These are phyloP conservation scores for Diaporthe capsici DNA, from an alignment of 2,329 filamentous ascomycete species.

Conservation along the genomic window DNA sequence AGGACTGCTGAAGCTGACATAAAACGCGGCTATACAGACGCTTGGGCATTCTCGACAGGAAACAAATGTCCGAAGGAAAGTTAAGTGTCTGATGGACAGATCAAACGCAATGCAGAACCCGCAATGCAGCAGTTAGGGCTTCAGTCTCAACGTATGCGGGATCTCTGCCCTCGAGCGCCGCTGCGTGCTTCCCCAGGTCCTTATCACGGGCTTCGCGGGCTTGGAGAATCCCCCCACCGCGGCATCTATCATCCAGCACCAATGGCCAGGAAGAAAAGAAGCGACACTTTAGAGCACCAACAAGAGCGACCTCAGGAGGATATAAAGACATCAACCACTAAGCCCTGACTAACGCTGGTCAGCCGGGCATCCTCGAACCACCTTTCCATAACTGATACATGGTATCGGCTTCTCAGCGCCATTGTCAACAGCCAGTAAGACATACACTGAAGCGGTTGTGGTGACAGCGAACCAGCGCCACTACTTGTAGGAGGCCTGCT, in stretches of 20 bases:
- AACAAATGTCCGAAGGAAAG: background rate
- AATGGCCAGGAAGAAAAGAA: background rate
- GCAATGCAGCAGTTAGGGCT: too few relatives aligned
- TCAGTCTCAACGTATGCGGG: too few relatives aligned
- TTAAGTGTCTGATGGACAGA: background rate
- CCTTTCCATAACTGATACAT: background rate
- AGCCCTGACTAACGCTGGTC: background rate
- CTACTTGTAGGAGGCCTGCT: too few relatives aligned
- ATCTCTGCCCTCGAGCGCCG: too few relatives aligned
- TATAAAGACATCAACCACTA: background rate
- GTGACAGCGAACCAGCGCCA: too few relatives aligned
- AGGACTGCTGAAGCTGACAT: background rate
- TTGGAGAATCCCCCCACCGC: too few relatives aligned
- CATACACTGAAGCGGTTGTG: too few relatives aligned
- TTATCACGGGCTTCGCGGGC: too few relatives aligned
- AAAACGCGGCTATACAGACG: background rate
- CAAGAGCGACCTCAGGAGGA: too few relatives aligned
- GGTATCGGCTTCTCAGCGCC: background rate
- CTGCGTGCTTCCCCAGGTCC: too few relatives aligned
- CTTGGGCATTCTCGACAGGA: background rate
- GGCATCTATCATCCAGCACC: background rate
- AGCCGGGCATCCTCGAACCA: background rate
- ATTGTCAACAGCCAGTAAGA: background rate
- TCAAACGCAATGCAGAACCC: background rate
- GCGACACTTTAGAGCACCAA: too few relatives aligned